phyloP scores from a whole-genome alignment of 352 stramenopile genomes.

The Stephanocyclus meneghinianus region DNA sequence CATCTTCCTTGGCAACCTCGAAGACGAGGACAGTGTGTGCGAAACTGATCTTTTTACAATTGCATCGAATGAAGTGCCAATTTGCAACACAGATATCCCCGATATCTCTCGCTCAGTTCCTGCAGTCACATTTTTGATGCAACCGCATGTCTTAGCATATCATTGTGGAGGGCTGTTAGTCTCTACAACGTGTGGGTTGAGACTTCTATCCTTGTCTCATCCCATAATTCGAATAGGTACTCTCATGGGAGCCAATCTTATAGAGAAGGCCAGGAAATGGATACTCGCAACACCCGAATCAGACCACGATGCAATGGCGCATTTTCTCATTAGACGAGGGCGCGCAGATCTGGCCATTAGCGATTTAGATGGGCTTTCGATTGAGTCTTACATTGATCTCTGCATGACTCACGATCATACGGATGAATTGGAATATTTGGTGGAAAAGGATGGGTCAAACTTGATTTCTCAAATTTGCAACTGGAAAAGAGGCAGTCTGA shows the following conservation, averaged over 20 bases:
- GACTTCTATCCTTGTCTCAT: slow-evolving; percentile 62
- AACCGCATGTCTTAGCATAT: slow-evolving; percentile 72
- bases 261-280: slow-evolving; percentile 68
- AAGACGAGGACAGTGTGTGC: slow-evolving; percentile 54
- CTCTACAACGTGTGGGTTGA: slow-evolving; percentile 64
- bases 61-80: slow-evolving; percentile 52
- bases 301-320: slow-evolving; percentile 66
- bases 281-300: slow-evolving; percentile 57
- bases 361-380: slow-evolving; percentile 62
- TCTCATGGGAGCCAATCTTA: slow-evolving; percentile 66
- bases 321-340: slow-evolving; percentile 74
- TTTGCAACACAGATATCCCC: slow-evolving; percentile 33
- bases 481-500: slow-evolving; percentile 38
- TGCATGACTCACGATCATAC: slow-evolving; percentile 67
- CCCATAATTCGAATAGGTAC: slow-evolving; percentile 73
- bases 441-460: slow-evolving; percentile 22
- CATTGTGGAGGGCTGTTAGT: slow-evolving; percentile 73
- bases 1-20: slow-evolving; percentile 72
- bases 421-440: slow-evolving; percentile 47
- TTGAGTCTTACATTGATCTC: slow-evolving; percentile 75
- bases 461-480: slow-evolving; percentile 36
- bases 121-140: slow-evolving; percentile 58
- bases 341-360: slow-evolving; percentile 56
- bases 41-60: slow-evolving; percentile 71
- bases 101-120: slow-evolving; percentile 34